Base-by-base conservation (phyloP, 2,329 filamentous ascomycete species). In the Trichoderma lentiforme region DNA sequence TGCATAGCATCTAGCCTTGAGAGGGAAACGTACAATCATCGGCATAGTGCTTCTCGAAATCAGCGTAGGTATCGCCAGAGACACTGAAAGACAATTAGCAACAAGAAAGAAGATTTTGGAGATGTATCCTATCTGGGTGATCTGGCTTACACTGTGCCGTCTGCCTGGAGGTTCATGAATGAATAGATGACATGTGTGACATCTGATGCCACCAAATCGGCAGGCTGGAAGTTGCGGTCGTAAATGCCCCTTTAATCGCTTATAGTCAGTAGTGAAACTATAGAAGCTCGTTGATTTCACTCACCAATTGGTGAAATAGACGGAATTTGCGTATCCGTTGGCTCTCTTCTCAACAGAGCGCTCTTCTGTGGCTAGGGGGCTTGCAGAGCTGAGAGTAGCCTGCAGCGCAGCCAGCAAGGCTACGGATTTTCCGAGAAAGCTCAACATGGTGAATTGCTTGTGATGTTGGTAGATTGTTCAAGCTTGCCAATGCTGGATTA, bases 141-240 rank as follows among this genome's bases (percentile, higher is more conserved):
- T 12, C 14, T 15, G 7, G 80, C 85, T 78, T 86, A 91, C 82
- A 95, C 92, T 76, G 93, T 91, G 39, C 94, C 94, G 68, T 91
- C 88, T 0, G 87, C 79, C 9, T 85, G 84, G 21, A 97, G 81
- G 78, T 97, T 95, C 76, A 93, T 92, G 81, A 97, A 97, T 2
- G 94, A 87, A 77, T 89, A 97, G 2, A 97, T 85, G 2, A 97
- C 85, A 76, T 96, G 93, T 0, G 92, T 95, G 66, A 97, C 83
- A 74, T 93, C 85, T 2, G 88, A 85, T 2, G 86, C 88, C 0
- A 91, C 91, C 9, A 97, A 85, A 75, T 93, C 85, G 66, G 91
- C 86, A 0, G 93, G 91, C 71, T 92, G 87, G 79, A 92, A 93
- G 75, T 92, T 89, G 66, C 93, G 88, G 28, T 83, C 92, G 78